Conservation (phyloP, 2,329 filamentous ascomycete species). For the Sodiomyces alkalinus region DNA sequence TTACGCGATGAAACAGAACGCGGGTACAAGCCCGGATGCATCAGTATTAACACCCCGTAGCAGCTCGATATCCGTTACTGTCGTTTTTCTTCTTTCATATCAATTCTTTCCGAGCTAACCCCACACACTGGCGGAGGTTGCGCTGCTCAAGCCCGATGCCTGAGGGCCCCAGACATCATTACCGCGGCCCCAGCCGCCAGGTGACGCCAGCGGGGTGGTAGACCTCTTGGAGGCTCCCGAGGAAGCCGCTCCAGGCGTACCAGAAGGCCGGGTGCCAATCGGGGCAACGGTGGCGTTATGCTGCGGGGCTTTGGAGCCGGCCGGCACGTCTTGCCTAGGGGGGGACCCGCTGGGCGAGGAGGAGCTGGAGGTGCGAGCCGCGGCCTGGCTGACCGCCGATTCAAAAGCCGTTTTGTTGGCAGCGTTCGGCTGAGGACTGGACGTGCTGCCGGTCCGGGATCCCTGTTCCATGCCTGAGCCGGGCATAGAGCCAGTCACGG, state of each 20-base stretch:
- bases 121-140: conserved; percentile 84
- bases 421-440: conserved; percentile 62
- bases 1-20: neutral
- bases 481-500: conserved; percentile 24
- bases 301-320: conserved; percentile 35
- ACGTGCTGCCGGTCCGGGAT: conserved; percentile 68
- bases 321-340: conserved; percentile 48
- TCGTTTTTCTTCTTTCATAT: neutral
- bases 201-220: conserved; percentile 84
- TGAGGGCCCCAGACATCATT: conserved; percentile 68
- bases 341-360: conserved; percentile 75
- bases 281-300: conserved; percentile 61
- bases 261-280: conserved; percentile 76
- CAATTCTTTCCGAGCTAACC: no score
- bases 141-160: conserved; percentile 54
- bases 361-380: conserved; percentile 68
- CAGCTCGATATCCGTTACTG: neutral
- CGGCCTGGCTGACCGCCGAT: conserved; percentile 50
- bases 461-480: conserved; percentile 35
- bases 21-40: no score
- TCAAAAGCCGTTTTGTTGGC: conserved; percentile 47
- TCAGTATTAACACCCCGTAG: no score
- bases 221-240: conserved; percentile 55
- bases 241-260: conserved; percentile 29
- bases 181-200: conserved; percentile 66